Base-by-base conservation (phyloP, 805 yeast genomes). In the Grigorovia transvaalensis region DNA sequence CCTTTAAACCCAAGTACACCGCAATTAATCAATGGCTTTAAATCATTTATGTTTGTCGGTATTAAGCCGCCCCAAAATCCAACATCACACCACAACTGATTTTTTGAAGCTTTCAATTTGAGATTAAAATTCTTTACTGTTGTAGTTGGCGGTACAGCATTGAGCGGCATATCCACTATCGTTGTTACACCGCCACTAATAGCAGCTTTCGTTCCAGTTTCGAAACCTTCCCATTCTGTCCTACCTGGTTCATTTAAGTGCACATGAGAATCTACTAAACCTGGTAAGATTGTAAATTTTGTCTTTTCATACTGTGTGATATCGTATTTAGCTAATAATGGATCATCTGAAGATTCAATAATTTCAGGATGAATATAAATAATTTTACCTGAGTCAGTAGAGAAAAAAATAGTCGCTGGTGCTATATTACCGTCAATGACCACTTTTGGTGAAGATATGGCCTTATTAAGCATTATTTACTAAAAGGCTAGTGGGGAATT, bases 141-240 rank as follows among this genome's bases (percentile, higher is more conserved):
- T 1, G 97, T 91, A 0, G 97, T 90, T 33, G 98, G 97, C 0
- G 98, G 98, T 47, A 90, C 82, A 3, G 96, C 96, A 68, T 90
- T 90, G 63, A 90, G 72, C 0, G 98, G 98, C 98, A 90, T 90
- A 66, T 90, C 98, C 18, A 90, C 78, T 18, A 90, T 95, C 0
- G 96, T 89, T 23, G 98, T 90, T 48, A 90, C 97, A 53, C 98
- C 98, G 17, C 98, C 98, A 12, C 90, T 76, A 0, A 95, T 95
- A 0, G 97, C 97, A 1, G 96, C 86, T 64, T 84, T 83, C 0
- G 98, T 90, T 0, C 98, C 98, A 0, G 96, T 85, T n/a, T 82
- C 96, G 65, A 91, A 90, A 1, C 98, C 98, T 68, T 90, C 98
- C 98, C 98, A 90, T 56, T 89, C 96, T 1, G 97, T 90, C 59